Evolutionary conservation across 202 grass and related monocot genomes (phyloP), one percentile per base, ranked within the genome.

Genomic region (Zizania palustris): DNA sequence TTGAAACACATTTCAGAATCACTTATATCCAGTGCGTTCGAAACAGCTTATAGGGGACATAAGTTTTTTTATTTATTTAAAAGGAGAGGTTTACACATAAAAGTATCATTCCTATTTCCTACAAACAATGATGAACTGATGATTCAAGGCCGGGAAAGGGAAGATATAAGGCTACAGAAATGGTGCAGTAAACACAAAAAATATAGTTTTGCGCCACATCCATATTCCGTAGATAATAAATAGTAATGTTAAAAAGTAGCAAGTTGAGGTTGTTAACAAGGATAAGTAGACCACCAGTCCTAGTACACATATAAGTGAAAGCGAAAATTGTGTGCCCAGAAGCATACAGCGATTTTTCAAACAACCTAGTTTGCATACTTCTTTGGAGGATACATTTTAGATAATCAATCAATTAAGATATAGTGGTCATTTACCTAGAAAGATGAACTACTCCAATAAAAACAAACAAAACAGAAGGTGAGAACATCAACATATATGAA

Each of bases 401-500:
- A 16, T 61, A 73, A 36, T 13, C 3, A 63, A 83, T n/a, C 43
- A 49, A n/a, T 1, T 4, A 70, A 20, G 13, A 63, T 10, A 63
- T 6, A 67, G 35, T 9, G 11, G 37, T 9, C 19, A 43, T 69
- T 18, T n/a, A n/a, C 14, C 12, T 11, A 35, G 3, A 69, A 36
- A 5, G 16, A 44, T 9, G 38, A 43, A 65, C 11, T 56, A 19
- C 51, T 54, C 43, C 12, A 73, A 50, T 21, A 61, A 22, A 35
- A 61, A 3, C 22, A 44, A 19, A 53, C 19, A 83, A 43, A 8
- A 43, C 11, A 82, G 64, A 65, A 61, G 18, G 20, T 7, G 16
- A 70, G 35, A 34, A 44, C 12, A 72, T 33, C 16, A 77, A 35
- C 7, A 72, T 59, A 59, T 66, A 65, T 61, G 59, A 22, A 37